Base-by-base conservation (phyloP, 352 stramenopile species). In the Pythium myriotylum region DNA sequence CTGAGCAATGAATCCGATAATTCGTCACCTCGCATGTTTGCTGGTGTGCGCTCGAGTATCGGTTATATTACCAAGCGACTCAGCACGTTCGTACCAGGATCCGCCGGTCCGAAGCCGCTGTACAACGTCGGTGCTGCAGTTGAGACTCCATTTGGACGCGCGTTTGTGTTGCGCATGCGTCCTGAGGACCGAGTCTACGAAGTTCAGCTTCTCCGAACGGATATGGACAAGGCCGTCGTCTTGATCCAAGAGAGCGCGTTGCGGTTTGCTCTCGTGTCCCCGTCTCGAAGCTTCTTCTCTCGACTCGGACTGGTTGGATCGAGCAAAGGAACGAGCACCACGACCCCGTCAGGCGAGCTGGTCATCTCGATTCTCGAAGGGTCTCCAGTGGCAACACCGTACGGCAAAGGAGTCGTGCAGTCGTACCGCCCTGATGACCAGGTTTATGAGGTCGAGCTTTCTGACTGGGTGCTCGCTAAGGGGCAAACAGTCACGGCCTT, bases 61-160 rank as follows among this genome's bases (percentile, higher is more conserved):
- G 84, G 84, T 17, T 92, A 90, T 47, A 89, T 92, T 48, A 92
- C 84, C 4, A 91, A 91, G 58, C 87, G 87, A 45, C 65, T 92
- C 14, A 88, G 77, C 46, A 90, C 74, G 17, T 91, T 92, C 53
- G 84, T 89, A 0, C 81, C 81, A 20, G 74, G 81, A 16, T 67
- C 72, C 0, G 49, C 41, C 2, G 46, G 53, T 26, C 52, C 50
- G 9, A 88, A 88, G 33, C 78, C 82, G 9, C 51, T 86, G 5
- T 89, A 82, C 59, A 70, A 67, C 8, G 64, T 84, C 10, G 76
- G 78, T 10, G 67, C 81, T 14, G 71, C 76, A 23, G 82, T 95
- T 24, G 75, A 92, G 37, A 90, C 86, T 2, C 84, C 86, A 1
- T 95, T 94, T 62, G 86, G 86, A 2, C 79, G 77, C 37, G 86